Percentiles rank a stretch among this genome's conserved stretches.
These are phyloP conservation scores for Setaria italica DNA, from an alignment of 202 grass and related monocot species.

Conservation along the genomic window DNA sequence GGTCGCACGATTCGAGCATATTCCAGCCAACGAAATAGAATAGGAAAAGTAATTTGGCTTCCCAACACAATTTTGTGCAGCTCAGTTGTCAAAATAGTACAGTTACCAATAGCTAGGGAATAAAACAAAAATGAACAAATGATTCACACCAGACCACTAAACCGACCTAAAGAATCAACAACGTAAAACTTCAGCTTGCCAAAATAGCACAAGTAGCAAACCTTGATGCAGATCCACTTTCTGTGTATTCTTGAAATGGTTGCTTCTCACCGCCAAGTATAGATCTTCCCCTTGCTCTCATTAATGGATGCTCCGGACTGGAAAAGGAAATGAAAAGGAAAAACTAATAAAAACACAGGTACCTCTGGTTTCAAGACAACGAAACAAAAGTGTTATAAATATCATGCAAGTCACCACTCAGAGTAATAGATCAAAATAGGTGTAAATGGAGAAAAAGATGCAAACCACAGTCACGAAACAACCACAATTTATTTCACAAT, in stretches of 20 bases:
- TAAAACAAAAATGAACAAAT: conserved; percentile 3
- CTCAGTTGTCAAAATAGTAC: not conserved
- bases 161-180: conserved; percentile 22
- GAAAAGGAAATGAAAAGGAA: conserved; percentile 39
- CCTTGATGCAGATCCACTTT: conserved; percentile 81
- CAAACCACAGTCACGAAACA: conserved; percentile 23
- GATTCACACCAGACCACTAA: conserved; percentile 15
- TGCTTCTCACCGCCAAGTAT: conserved; percentile 90
- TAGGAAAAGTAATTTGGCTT: conserved; percentile 23
- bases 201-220: conserved; percentile 40
- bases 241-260: conserved; percentile 74
- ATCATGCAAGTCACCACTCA: conserved; percentile 30
- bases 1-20: not conserved
- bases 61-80: not conserved
- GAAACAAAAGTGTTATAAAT: conserved; percentile 30
- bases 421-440: conserved; percentile 16
- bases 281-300: conserved; percentile 80
- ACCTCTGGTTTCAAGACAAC: conserved; percentile 16
- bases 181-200: conserved; percentile 1
- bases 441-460: conserved; percentile 36
- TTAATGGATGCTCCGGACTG: conserved; percentile 87
- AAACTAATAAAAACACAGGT: conserved; percentile 6
- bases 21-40: not conserved
- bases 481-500: conserved; percentile 15
- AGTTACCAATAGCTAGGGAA: not conserved